Evolutionary conservation across 169 alveolate genomes (phyloP).

Genomic region (Eimeria praecox): DNA sequence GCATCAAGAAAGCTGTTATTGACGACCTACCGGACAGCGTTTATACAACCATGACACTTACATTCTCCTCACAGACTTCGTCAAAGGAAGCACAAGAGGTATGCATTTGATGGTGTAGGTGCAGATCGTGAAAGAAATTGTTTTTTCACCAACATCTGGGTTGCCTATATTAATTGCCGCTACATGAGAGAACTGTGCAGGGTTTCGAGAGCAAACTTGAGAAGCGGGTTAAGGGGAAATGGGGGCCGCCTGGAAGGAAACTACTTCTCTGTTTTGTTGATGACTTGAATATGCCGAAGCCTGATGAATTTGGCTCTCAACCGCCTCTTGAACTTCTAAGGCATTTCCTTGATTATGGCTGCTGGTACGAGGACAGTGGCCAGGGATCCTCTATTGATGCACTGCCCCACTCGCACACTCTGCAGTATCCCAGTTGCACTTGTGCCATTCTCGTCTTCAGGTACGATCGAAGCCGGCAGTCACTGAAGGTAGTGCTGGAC

Average conservation of each 20-base stretch:
- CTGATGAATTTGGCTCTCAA: slow-evolving; percentile 95
- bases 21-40: slow-evolving; percentile 86
- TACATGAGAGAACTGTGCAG: slow-evolving; percentile 80
- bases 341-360: slow-evolving; percentile 96
- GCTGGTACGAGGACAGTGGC: slow-evolving; percentile 90
- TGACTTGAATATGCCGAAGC: slow-evolving; percentile 97
- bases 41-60: slow-evolving; percentile 90
- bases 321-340: slow-evolving; percentile 97
- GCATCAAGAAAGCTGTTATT: slow-evolving; percentile 89
- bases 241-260: slow-evolving; percentile 95
- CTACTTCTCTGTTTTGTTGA: slow-evolving; percentile 95
- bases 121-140: slow-evolving; percentile 90
- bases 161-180: not conserved
- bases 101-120: not conserved
- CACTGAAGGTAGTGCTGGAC: slow-evolving; percentile 91
- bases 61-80: slow-evolving; percentile 96
- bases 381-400: not conserved
- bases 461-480: slow-evolving; percentile 95
- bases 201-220: slow-evolving; percentile 95
- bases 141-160: not conserved
- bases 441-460: slow-evolving; percentile 65
- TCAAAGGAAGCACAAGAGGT: slow-evolving; percentile 87
- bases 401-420: not conserved
- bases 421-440: not conserved
- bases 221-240: slow-evolving; percentile 94